A percentile compares a stretch with the other conserved stretches of the same genome.
These are phyloP conservation scores for Basipetospora chlamydospora DNA, from an alignment of 2,329 filamentous ascomycete genomes.

Conservation along the genomic window DNA sequence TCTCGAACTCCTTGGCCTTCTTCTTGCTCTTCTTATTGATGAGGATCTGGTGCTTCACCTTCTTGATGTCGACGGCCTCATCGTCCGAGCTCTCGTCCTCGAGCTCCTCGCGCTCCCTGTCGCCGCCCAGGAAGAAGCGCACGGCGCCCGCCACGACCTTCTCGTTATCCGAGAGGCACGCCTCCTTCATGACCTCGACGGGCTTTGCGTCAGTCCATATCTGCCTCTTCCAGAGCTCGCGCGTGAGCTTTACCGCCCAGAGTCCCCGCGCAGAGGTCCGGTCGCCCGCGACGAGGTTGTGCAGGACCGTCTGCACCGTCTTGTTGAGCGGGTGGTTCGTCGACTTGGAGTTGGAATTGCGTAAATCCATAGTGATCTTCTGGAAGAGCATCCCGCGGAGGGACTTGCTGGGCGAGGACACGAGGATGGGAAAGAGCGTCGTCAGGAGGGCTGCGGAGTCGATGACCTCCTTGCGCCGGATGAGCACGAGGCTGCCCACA, in stretches of 20 bases:
- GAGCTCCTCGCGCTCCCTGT: constrained; percentile 86
- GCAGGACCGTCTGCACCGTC: constrained; percentile 83
- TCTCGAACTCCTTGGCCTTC: constrained; percentile 62
- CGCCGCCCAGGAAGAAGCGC: constrained; percentile 87
- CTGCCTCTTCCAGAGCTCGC: constrained; percentile 92
- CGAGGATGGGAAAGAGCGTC: constrained; percentile 85
- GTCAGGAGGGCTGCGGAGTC: constrained; percentile 74
- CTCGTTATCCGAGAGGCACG: constrained; percentile 74
- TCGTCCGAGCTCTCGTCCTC: constrained; percentile 83
- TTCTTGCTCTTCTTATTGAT: constrained; percentile 98
- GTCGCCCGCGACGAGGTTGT: constrained; percentile 80
- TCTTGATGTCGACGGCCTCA: constrained; percentile 61
- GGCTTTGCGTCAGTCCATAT: constrained; percentile 91
- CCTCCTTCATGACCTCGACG: constrained; percentile 97
- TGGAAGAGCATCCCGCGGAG: constrained; percentile 69
- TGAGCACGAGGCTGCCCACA: constrained; percentile 73
- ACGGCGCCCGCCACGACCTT: constrained; percentile 83
- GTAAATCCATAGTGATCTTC: constrained; percentile 84
- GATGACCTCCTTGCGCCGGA: constrained; percentile 84
- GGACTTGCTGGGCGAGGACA: constrained; percentile 83
- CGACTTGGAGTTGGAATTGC: constrained; percentile 71
- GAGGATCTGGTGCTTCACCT: constrained; percentile 67
- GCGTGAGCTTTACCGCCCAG: constrained; percentile 90
- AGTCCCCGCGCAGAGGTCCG: constrained; percentile 72
- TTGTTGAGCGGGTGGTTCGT: constrained; percentile 89